Conservation (phyloP, 1,284 basidiomycete genomes). For the Irpex sp. region DNA sequence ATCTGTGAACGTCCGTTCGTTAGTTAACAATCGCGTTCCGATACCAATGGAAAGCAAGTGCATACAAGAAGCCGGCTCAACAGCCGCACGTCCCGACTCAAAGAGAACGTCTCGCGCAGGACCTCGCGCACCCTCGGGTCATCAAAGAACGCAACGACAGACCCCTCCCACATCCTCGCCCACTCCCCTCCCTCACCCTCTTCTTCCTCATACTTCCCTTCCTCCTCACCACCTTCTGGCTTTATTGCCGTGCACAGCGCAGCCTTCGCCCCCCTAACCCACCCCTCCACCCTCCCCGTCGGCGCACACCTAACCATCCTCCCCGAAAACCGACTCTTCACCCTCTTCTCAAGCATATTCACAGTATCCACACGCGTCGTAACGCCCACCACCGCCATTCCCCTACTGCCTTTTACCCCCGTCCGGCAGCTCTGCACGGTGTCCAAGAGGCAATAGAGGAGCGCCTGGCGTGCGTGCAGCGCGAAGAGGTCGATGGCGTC, state of each 20-base stretch:
- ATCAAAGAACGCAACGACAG: conserved; percentile 51
- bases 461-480: conserved; percentile 79
- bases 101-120: conserved; percentile 54
- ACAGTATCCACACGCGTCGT: conserved; percentile 85
- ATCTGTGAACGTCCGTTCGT: too few species aligned
- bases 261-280: conserved; percentile 42
- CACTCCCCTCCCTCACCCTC: conserved; percentile 38
- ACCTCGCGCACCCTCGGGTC: conserved; percentile 39
- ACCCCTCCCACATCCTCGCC: conserved; percentile 50
- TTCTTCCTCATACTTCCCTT: too few species aligned
- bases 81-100: conserved; percentile 64
- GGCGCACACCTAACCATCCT: conserved; percentile 75
- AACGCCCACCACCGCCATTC: conserved; percentile 79
- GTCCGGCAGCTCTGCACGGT: conserved; percentile 68
- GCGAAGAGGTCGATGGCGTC: conserved; percentile 92
- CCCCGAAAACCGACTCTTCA: conserved; percentile 93
- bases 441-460: conserved; percentile 87
- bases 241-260: conserved; percentile 29
- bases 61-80: conserved; percentile 66
- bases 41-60: conserved; percentile 3
- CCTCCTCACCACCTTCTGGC: too few species aligned
- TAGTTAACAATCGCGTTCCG: background rate
- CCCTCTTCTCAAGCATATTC: conserved; percentile 86
- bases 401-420: conserved; percentile 43
- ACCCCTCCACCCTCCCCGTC: conserved; percentile 44